Conservation (phyloP, 2,329 filamentous ascomycete species). For the Aureobasidium mangrovei region DNA sequence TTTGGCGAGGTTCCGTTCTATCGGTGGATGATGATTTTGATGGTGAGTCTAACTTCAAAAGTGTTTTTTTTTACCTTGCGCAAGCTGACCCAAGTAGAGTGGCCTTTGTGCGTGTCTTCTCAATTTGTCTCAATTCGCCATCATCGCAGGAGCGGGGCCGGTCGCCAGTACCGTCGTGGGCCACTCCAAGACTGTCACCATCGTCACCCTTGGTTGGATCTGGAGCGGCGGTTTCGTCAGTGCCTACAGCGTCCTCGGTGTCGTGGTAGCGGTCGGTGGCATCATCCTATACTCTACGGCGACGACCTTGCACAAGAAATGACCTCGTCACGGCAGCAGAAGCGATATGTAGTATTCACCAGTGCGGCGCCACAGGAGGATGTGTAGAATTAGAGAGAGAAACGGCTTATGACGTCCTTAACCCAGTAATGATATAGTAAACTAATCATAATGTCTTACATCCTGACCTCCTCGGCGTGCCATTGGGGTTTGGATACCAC, state of each 20-base stretch:
- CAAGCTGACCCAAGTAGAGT: slow-evolving; percentile 36
- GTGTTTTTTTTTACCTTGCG: not conserved
- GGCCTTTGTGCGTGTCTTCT: slow-evolving; percentile 56
- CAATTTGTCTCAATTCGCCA: slow-evolving; percentile 38
- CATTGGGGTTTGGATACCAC: too few relatives aligned
- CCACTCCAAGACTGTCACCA: slow-evolving; percentile 28
- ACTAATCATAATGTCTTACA: too few relatives aligned
- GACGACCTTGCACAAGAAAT: slow-evolving; percentile 2
- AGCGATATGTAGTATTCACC: too few relatives aligned
- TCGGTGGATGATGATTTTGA: slow-evolving; percentile 40
- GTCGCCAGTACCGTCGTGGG: slow-evolving; percentile 29
- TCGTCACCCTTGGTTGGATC: slow-evolving; percentile 26
- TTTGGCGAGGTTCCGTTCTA: slow-evolving; percentile 42
- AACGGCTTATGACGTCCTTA: too few relatives aligned
- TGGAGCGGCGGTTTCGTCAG: slow-evolving; percentile 20
- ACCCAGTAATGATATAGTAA: too few relatives aligned
- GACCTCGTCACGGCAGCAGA: too few relatives aligned
- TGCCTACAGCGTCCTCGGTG: slow-evolving; percentile 24
- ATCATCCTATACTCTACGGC: slow-evolving; percentile 22
- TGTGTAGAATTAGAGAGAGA: too few relatives aligned
- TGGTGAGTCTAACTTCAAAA: slow-evolving; percentile 36
- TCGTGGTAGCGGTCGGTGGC: slow-evolving; percentile 25
- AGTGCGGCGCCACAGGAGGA: too few relatives aligned
- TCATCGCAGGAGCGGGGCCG: slow-evolving; percentile 27
- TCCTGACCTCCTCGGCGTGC: too few relatives aligned